Evolutionary conservation across 2,329 filamentous ascomycete species (phyloP), one percentile per base, ranked within the genome.

Genomic region (Polychaeton citri): DNA sequence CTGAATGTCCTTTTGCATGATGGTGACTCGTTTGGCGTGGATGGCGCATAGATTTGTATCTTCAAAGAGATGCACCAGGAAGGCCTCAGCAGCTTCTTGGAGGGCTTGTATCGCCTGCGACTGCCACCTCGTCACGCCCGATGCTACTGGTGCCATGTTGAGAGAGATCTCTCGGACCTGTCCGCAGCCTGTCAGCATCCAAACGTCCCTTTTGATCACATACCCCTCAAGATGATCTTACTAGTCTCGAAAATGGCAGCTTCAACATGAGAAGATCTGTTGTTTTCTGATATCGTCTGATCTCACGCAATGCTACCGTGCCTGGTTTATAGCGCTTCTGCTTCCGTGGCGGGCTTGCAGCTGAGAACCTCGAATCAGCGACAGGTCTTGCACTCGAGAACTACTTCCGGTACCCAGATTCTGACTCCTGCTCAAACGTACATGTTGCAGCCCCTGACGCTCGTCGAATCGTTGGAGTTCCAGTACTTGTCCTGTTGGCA

Each of bases 21-120:
- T 96, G 58, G 88, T 96, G 59, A 96, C 90, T 71, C 90, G 86
- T 79, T 96, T 96, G 68, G 90, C 88, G 69, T 96, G 90, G 65
- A 96, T 94, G 59, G 90, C 88, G 69, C 88, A 96, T 36, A 94
- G 71, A 72, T 96, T 96, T 69, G 88, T 95, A 62, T 96, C 88
- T 68, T 96, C 87, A 55, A 96, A 96, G 48, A 96, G 80, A 31
- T 87, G 93, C 66, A 96, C 87, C 56, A 98, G 81, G 70, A 95
- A 96, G 2, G 90, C 93, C 73, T 98, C 90, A 49, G 94, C 87
- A 37, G 90, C 94, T 74, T 98, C 90, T 71, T 98, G 88, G 28
- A 98, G 79, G 48, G 90, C 90, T 58, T 85, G 83, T 60, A 98
- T 95, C 63, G 90, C 90, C 32, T 88, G 94, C 17, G 85, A 93